Evolutionary conservation across 176 grass and related monocot genomes (phyloP), one percentile per base, ranked within the genome.

Genomic region (Phyllostachys edulis): DNA sequence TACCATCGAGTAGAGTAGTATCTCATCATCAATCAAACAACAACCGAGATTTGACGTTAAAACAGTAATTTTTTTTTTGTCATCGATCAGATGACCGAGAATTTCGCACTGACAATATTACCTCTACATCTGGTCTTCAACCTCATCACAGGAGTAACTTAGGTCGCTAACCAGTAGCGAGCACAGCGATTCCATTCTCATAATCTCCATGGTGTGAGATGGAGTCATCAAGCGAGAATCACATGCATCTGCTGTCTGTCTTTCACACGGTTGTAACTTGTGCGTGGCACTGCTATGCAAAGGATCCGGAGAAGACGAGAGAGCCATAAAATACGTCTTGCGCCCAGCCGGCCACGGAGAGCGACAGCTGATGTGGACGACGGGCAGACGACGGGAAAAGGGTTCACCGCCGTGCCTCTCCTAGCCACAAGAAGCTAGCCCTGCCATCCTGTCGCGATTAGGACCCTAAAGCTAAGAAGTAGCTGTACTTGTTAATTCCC

Each of bases 381-480:
- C 9, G n/a, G 54, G 73, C 63, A 44, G 41, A 39, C 36, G 65
- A 32, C 74, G 50, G 74, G 51, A 14, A 17, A 37, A 12, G 15
- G 15, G 47, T 8, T 5, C 50, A 15, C 86, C 73, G 73, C 66
- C 80, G 73, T 63, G 86, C 56, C 64, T 44, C 80, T 54, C 52
- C 59, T n/a, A 23, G 66, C 65, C 66, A 73, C 85, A 47, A 1
- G 71, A 40, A 55, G 54, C 6, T 5, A 8, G 27, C 20, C 21
- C 13, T 40, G 9, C 51, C 32, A 12, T 49, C 51, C 18, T 71
- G 27, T 20, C 2, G 5, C n/a, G 4, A 67, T 67, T 26, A 81
- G 7, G 50, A 67, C 70, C 37, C 49, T 67, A 34, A 52, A 69
- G 9, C 15, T 24, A 60, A 50, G 23, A 60, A 50, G 23, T 13